A percentile compares a stretch with the other conserved stretches of the same genome.
Conservation (phyloP, 345 rosid genomes). For the Dipteronia dyeriana region DNA sequence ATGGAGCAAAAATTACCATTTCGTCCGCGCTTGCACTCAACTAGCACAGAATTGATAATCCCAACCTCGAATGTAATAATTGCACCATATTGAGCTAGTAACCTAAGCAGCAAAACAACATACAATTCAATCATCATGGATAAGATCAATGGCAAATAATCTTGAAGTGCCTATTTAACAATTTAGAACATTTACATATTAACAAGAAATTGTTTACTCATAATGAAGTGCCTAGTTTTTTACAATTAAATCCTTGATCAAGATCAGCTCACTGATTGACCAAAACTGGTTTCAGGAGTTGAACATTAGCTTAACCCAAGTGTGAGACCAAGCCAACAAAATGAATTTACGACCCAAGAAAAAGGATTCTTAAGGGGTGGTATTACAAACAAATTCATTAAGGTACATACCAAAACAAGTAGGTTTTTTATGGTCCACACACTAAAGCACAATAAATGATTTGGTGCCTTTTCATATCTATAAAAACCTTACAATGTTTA, state of each 20-base stretch:
- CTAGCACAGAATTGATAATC: conserved; percentile 14
- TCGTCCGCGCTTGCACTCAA: conserved; percentile 11
- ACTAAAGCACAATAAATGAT: not conserved
- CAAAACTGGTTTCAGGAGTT: not conserved
- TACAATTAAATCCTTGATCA: not conserved
- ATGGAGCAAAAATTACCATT: conserved; percentile 27
- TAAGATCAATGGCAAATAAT: not conserved
- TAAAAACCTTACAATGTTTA: not conserved
- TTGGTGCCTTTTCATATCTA: not conserved
- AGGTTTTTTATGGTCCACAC: not conserved
- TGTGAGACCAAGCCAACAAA: not conserved
- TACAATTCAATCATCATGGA: conserved; percentile 10
- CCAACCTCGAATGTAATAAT: conserved; percentile 17
- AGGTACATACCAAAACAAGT: not conserved
- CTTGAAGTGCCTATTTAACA: not conserved
- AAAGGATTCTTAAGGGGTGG: not conserved
- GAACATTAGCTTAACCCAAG: not conserved
- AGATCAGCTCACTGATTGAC: not conserved
- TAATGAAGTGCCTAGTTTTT: not conserved
- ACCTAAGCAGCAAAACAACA: conserved; percentile 12
- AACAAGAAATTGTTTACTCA: conserved; percentile 3
- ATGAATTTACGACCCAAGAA: not conserved
- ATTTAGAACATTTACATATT: not conserved
- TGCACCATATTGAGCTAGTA: conserved; percentile 15
- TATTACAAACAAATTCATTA: not conserved